Evolutionary conservation across 257 asterid genomes (phyloP).

Genomic region (Fraxinus americana): DNA sequence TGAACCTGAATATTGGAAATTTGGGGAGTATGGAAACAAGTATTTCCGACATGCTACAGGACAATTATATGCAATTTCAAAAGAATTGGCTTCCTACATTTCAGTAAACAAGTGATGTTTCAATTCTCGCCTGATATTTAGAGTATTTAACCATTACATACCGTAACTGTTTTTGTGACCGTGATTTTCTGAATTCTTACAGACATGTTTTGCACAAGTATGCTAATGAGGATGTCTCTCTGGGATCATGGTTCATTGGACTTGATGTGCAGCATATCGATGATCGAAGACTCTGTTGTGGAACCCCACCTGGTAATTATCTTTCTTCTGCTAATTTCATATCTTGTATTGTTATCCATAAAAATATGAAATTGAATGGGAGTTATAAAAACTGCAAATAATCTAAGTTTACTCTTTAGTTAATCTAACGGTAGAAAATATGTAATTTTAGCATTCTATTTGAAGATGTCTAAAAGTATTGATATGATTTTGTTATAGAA

Average conservation of each 20-base stretch:
- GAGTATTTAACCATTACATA: background rate
- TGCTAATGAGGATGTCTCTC: constrained; percentile 90
- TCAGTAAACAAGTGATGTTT: constrained; percentile 69
- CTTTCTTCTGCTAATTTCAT: background rate
- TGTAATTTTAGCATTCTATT: too few relatives aligned
- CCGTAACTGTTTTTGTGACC: constrained; percentile 1
- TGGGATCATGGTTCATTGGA: constrained; percentile 95
- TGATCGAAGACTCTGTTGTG: constrained; percentile 90
- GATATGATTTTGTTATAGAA: background rate
- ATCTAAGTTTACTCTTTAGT: too few relatives aligned
- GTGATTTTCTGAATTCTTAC: constrained; percentile 13
- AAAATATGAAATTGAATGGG: background rate
- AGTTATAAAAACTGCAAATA: background rate
- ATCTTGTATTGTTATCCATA: background rate
- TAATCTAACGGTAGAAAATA: too few relatives aligned
- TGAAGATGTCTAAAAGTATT: too few relatives aligned
- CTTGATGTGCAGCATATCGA: constrained; percentile 81
- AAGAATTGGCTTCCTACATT: constrained; percentile 76
- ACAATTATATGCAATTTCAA: constrained; percentile 86
- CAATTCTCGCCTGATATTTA: background rate
- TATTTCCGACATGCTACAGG: constrained; percentile 97
- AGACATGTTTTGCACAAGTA: constrained; percentile 89
- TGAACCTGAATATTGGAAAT: constrained; percentile 92
- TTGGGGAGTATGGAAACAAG: constrained; percentile 88
- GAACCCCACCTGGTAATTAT: constrained; percentile 78